Conservation (phyloP, 2,329 filamentous ascomycete species). For the Xylaria polymorpha region DNA sequence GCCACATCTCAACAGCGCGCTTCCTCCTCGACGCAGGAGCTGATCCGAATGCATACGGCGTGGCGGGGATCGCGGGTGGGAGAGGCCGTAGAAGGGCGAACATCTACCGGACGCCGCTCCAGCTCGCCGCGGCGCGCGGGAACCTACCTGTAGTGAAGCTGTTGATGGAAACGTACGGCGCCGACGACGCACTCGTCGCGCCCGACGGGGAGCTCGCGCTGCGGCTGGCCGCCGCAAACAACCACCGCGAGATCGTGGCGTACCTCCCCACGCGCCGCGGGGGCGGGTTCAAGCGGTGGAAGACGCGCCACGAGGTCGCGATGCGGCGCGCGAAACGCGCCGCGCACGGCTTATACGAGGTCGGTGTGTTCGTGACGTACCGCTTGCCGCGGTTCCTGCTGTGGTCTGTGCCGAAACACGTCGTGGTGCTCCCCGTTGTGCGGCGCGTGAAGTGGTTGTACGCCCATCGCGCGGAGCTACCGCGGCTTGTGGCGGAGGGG, state of each 20-base stretch:
- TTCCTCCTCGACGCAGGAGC: constrained; percentile 11
- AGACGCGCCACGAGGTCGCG: not conserved
- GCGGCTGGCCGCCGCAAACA: not conserved
- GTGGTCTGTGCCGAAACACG: constrained; percentile 5
- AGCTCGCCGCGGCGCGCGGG: constrained; percentile 11
- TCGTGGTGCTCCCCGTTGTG: not conserved
- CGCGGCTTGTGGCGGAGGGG: not conserved
- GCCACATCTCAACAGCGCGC: not conserved
- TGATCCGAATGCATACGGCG: constrained; percentile 9
- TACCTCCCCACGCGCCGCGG: constrained; percentile 16
- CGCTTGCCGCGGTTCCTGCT: not conserved
- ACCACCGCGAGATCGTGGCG: constrained; percentile 17
- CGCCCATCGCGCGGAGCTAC: not conserved
- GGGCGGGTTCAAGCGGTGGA: constrained; percentile 14
- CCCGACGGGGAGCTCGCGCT: constrained; percentile 23
- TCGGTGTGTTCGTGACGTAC: not conserved
- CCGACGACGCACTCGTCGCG: constrained; percentile 8
- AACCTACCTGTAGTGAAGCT: constrained; percentile 7
- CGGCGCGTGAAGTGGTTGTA: not conserved
- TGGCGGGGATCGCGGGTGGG: not conserved
- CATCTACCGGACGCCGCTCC: constrained; percentile 18
- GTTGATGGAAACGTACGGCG: constrained; percentile 16
- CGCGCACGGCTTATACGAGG: not conserved
- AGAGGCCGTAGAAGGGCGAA: no score
- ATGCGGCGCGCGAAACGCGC: not conserved